Percentiles rank a stretch among this genome's conserved stretches.
These are phyloP conservation scores for Lojkania enalia DNA, from an alignment of 2,329 filamentous ascomycete species.

Conservation along the genomic window DNA sequence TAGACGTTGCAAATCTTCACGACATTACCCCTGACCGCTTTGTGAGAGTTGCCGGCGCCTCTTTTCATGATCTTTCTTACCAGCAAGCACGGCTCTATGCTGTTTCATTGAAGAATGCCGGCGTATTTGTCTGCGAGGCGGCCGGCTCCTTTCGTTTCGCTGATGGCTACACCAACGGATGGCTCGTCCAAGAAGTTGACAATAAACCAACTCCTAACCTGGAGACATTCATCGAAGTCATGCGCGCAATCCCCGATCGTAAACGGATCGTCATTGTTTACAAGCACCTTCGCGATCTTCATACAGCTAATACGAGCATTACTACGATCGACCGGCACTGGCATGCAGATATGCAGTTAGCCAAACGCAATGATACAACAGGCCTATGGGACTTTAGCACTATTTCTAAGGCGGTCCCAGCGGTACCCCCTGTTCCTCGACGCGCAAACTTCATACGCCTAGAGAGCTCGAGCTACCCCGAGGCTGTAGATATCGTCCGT, in stretches of 20 bases:
- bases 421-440: slow-evolving; percentile 69
- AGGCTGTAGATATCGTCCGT: slow-evolving; percentile 88
- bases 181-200: slow-evolving; percentile 90
- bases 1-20: slow-evolving; percentile 87
- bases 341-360: slow-evolving; percentile 92
- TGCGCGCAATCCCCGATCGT: slow-evolving; percentile 79
- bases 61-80: slow-evolving; percentile 95
- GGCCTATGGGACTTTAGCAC: slow-evolving; percentile 95
- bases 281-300: slow-evolving; percentile 91
- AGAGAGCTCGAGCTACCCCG: slow-evolving; percentile 82
- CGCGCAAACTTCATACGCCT: slow-evolving; percentile 92
- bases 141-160: slow-evolving; percentile 88
- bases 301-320: slow-evolving; percentile 91
- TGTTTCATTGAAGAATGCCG: slow-evolving; percentile 74
- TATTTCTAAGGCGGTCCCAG: slow-evolving; percentile 77
- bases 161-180: slow-evolving; percentile 88
- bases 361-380: slow-evolving; percentile 83
- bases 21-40: slow-evolving; percentile 95
- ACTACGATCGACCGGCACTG: slow-evolving; percentile 93
- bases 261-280: slow-evolving; percentile 91
- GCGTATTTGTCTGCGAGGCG: slow-evolving; percentile 93
- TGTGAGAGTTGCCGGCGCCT: slow-evolving; percentile 88
- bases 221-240: slow-evolving; percentile 85
- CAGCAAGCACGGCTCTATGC: slow-evolving; percentile 96
- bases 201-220: slow-evolving; percentile 89